Evolutionary conservation across 2,329 filamentous ascomycete genomes (phyloP).

Genomic region (Lecanosticta acicola): DNA sequence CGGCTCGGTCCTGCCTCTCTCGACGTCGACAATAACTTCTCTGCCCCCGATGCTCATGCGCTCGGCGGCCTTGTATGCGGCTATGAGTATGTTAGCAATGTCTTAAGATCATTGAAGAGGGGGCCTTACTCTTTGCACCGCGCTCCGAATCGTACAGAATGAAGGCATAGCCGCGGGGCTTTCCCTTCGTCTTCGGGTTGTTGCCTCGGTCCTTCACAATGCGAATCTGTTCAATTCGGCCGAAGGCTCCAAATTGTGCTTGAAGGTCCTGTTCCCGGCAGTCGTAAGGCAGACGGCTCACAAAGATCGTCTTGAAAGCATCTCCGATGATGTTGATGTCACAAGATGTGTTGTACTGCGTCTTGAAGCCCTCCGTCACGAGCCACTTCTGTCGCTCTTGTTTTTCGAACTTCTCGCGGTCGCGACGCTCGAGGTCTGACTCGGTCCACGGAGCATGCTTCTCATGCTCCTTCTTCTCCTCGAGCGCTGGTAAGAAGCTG

Average conservation of each 20-base stretch:
- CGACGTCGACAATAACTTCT: constrained; percentile 88
- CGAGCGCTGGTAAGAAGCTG: constrained; percentile 65
- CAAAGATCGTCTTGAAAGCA: constrained; percentile 90
- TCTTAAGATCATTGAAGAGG: background rate
- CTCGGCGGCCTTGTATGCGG: constrained; percentile 83
- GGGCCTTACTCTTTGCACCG: constrained; percentile 88
- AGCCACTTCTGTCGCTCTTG: constrained; percentile 60
- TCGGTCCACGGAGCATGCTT: constrained; percentile 62
- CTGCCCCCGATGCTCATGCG: constrained; percentile 85
- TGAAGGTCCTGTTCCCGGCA: constrained; percentile 85
- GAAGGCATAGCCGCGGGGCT: constrained; percentile 75
- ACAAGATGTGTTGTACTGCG: constrained; percentile 69
- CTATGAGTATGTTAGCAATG: constrained; percentile 53
- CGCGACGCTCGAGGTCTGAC: constrained; percentile 84
- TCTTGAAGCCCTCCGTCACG: constrained; percentile 57
- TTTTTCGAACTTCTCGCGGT: constrained; percentile 78
- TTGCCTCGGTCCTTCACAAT: constrained; percentile 70
- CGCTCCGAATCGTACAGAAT: constrained; percentile 95
- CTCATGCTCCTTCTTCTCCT: constrained; percentile 62
- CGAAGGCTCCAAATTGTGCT: constrained; percentile 87
- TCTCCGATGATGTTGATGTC: constrained; percentile 89
- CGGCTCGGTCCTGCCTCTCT: constrained; percentile 87
- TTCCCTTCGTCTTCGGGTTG: constrained; percentile 54
- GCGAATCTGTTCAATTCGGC: constrained; percentile 82
- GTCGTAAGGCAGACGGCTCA: constrained; percentile 83